These are phyloP conservation scores for Mycosphaerella arachidis DNA, from an alignment of 2,329 filamentous ascomycete genomes.

Conservation along the genomic window DNA sequence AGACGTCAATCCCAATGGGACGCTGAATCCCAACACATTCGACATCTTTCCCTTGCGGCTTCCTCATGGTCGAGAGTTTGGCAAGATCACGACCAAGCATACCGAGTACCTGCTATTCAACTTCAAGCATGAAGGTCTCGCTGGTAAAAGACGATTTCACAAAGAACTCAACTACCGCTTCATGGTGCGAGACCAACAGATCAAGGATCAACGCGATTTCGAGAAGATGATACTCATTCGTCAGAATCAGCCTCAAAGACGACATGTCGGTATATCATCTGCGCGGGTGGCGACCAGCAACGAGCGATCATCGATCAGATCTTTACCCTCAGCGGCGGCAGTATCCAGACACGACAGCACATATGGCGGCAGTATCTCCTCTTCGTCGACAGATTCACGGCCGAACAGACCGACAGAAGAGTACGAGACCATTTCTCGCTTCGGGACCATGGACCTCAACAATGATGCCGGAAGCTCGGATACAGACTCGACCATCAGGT, in stretches of 20 bases:
- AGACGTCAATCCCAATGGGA: constrained; percentile 10
- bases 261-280: neutral
- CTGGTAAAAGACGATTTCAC: constrained; percentile 15
- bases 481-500: neutral
- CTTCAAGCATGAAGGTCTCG: constrained; percentile 12
- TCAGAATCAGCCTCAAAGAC: constrained; percentile 4
- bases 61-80: constrained; percentile 7
- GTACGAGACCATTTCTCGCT: neutral
- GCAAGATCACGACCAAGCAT: constrained; percentile 1
- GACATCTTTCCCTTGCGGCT: constrained; percentile 19
- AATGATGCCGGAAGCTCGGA: neutral
- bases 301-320: neutral
- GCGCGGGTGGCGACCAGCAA: neutral
- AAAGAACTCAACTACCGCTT: constrained; percentile 16
- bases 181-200: constrained; percentile 18
- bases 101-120: constrained; percentile 19
- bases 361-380: neutral
- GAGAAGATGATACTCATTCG: constrained; percentile 6
- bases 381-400: neutral
- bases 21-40: constrained; percentile 19
- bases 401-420: neutral
- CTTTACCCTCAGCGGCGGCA: neutral
- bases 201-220: constrained; percentile 10
- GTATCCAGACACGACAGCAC: neutral
- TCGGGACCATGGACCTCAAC: neutral